A percentile compares a stretch with the other conserved stretches of the same genome.
phyloP scores from a whole-genome alignment of 2,329 filamentous ascomycete species.

The Eutypella sp. region DNA sequence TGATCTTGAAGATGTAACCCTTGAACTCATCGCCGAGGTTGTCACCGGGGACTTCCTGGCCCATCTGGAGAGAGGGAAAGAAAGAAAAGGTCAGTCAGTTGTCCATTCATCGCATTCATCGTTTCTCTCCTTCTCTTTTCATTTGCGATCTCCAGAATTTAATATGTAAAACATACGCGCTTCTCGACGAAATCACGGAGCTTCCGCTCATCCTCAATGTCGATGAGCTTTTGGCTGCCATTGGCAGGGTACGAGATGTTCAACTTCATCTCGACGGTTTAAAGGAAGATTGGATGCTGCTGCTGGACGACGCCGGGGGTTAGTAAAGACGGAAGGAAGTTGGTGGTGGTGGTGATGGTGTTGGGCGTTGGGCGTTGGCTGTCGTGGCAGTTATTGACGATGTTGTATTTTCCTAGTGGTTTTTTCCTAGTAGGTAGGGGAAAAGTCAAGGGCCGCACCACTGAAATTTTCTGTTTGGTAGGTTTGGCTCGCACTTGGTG shows the following conservation, averaged over 20 bases:
- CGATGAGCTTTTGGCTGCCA: slow-evolving; percentile 99
- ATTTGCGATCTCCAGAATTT: neutral
- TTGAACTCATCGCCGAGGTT: slow-evolving; percentile 98
- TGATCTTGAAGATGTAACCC: slow-evolving; percentile 99
- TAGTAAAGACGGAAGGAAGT: no score
- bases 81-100: slow-evolving; percentile 28
- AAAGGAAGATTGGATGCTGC: no score
- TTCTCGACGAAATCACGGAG: slow-evolving; percentile 98
- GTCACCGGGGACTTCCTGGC: slow-evolving; percentile 87
- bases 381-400: no score
- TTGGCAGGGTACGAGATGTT: slow-evolving; percentile 90
- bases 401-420: no score
- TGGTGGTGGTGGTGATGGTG: no score
- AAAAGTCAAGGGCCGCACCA: slow-evolving; percentile 15
- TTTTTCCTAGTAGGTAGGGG: slow-evolving; percentile 25
- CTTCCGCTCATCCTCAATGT: slow-evolving; percentile 99
- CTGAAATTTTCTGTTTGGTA: no score
- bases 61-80: slow-evolving; percentile 56
- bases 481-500: slow-evolving; percentile 1
- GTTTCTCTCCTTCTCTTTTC: no score
- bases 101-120: slow-evolving; percentile 14
- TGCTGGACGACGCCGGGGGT: no score
- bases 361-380: no score
- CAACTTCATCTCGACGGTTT: slow-evolving; percentile 66
- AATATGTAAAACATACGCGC: slow-evolving; percentile 58